Base-by-base conservation (phyloP, 2,329 filamentous ascomycete genomes). In the Colletotrichum spinosum region DNA sequence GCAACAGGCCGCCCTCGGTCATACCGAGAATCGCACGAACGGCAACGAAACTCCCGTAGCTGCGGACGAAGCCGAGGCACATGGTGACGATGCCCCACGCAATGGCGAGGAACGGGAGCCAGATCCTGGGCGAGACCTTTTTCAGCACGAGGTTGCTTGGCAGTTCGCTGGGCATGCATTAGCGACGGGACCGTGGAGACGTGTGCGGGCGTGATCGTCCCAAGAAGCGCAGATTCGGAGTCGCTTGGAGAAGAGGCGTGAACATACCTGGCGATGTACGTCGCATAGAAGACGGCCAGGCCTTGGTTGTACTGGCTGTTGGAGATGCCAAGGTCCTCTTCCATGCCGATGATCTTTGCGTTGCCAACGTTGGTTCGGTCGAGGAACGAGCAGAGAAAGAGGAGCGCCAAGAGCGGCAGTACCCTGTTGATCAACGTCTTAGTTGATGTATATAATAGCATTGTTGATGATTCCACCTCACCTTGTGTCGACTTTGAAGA, bases 331-430 rank as follows among this genome's bases (percentile, higher is more conserved):
- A 90, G 74, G 70, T 89, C 86, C 1, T 78, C 69, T 69, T 90
- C 86, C 12, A 92, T 80, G 1, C 86, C 85, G 55, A 90, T 82
- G 8, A 92, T 87, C 67, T 88, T 88, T 33, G 89, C 90, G 71
- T 92, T 92, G 42, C 90, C 90, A 42, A 92, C 88, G 72, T 92
- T 92, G n/a, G 89, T 91, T 46, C 90, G 84, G 74, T 92, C 90
- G 54, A 86, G 79, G 66, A 84, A 85, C 1, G 88, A 90, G 76
- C 87, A 90, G 9, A 91, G 80, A 69, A 90, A 90, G 1, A 92
- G 78, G 0, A 91, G 71, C 0, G 88, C 84, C n/a, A 92, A 81
- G 7, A 89, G 76, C 0, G 89, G 88, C 7, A 91, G 78, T 34
- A 91, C 85, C 53, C 87, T 90, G 60, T 6, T 42, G 12, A 25